Evolutionary conservation across 106 monocot species (phyloP).

Genomic region (Allium fistulosum): DNA sequence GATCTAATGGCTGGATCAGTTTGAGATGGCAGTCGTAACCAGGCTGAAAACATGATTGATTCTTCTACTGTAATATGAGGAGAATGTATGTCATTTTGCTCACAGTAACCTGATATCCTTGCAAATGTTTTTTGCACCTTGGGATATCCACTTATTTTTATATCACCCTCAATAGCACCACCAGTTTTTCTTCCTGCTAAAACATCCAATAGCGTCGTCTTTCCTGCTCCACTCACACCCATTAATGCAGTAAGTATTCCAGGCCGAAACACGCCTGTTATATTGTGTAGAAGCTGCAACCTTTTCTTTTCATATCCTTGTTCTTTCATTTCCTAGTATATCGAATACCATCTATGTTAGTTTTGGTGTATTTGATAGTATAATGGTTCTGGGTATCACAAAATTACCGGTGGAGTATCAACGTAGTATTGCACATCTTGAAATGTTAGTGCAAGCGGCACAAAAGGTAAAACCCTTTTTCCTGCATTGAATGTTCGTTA

Average conservation of each 20-base stretch:
- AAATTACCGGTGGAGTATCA: conserved; percentile 74
- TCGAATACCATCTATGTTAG: conserved; percentile 38
- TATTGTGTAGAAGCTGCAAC: conserved; percentile 61
- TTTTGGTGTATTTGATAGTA: conserved; percentile 17
- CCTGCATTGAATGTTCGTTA: too few species aligned
- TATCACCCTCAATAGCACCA: conserved; percentile 59
- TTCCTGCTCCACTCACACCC: conserved; percentile 82
- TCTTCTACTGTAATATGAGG: conserved; percentile 77
- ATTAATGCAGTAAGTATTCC: conserved; percentile 67
- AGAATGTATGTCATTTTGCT: conserved; percentile 74
- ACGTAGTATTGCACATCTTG: conserved; percentile 92
- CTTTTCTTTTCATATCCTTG: conserved; percentile 43
- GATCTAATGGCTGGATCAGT: conserved; percentile 38
- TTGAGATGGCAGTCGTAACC: conserved; percentile 49
- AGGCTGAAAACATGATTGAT: conserved; percentile 74
- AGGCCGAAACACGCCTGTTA: conserved; percentile 65
- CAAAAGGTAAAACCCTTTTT: conserved; percentile 78
- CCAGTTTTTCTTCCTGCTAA: conserved; percentile 83
- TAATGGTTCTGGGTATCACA: not conserved
- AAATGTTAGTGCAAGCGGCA: conserved; percentile 90
- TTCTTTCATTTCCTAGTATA: conserved; percentile 57
- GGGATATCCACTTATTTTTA: conserved; percentile 69
- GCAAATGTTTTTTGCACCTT: conserved; percentile 72
- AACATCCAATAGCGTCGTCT: conserved; percentile 79
- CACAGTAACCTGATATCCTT: conserved; percentile 80